Conservation (phyloP, 2,329 filamentous ascomycete species). For the Fusarium pseudoanthophilum region DNA sequence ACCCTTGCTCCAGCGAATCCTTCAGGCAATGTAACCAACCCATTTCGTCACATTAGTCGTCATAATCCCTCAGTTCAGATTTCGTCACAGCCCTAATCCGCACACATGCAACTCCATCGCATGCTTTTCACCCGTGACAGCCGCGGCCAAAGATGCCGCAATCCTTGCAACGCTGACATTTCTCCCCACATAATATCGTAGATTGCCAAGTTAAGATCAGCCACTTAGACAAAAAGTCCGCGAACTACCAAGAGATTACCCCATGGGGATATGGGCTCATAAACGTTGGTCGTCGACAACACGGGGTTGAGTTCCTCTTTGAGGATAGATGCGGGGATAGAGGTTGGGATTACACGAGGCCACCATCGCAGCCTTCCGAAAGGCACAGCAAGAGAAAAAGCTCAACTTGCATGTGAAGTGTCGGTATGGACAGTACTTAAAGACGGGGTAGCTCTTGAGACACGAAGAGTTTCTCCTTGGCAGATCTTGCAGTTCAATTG, state of each 20-base stretch:
- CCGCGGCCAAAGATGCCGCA: slow-evolving; percentile 32
- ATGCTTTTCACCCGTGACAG: slow-evolving; percentile 4
- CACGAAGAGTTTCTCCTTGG: slow-evolving; percentile 6
- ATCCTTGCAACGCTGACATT: slow-evolving; percentile 23
- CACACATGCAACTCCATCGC: slow-evolving; percentile 21
- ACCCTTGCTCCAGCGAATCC: slow-evolving; percentile 1
- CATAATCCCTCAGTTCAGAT: slow-evolving; percentile 9
- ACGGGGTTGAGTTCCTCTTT: slow-evolving; percentile 33
- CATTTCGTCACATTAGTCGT: slow-evolving; percentile 10
- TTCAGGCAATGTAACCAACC: neutral
- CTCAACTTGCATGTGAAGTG: slow-evolving; percentile 28
- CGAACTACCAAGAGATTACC: slow-evolving; percentile 16
- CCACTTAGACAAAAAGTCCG: slow-evolving; percentile 26
- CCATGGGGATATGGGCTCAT: slow-evolving; percentile 29
- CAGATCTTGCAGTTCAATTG: slow-evolving; percentile 27
- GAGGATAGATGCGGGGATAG: slow-evolving; percentile 38
- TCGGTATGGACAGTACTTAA: slow-evolving; percentile 24
- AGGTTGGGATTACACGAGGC: slow-evolving; percentile 34
- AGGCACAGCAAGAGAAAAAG: neutral
- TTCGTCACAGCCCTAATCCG: neutral
- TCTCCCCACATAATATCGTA: slow-evolving; percentile 15
- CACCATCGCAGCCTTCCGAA: slow-evolving; percentile 32
- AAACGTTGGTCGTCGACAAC: slow-evolving; percentile 9
- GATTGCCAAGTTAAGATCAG: slow-evolving; percentile 26
- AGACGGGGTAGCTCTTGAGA: slow-evolving; percentile 9